A percentile compares a stretch with the other conserved stretches of the same genome.
phyloP scores from a whole-genome alignment of 208 protist genomes.

The Leishmania lainsoni region DNA sequence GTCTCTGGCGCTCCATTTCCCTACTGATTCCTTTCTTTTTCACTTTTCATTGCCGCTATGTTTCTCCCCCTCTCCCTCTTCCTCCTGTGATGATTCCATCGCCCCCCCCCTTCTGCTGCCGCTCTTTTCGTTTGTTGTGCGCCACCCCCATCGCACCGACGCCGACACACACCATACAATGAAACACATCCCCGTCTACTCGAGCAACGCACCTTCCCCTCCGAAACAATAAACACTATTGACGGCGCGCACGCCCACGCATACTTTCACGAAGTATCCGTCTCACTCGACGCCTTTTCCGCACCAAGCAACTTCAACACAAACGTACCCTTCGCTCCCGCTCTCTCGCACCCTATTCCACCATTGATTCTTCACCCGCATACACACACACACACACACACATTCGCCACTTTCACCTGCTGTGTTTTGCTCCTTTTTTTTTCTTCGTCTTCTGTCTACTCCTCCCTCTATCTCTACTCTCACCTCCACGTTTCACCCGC shows the following conservation, averaged over 20 bases:
- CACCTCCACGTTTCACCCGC: background rate
- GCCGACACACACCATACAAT: background rate
- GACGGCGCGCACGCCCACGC: background rate
- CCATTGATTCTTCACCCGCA: background rate
- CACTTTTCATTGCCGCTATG: background rate
- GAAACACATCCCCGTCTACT: background rate
- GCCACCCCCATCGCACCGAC: background rate
- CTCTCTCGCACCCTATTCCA: background rate
- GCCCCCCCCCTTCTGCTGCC: background rate
- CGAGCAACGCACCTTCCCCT: background rate
- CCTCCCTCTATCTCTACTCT: constrained; percentile 2
- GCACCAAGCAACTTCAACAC: constrained; percentile 3
- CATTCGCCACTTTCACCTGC: background rate
- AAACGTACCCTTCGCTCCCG: constrained; percentile 12
- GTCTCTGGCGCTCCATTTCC: background rate
- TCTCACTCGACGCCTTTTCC: background rate
- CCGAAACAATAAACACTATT: background rate
- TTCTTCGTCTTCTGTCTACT: background rate
- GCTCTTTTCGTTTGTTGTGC: background rate
- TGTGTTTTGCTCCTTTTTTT: background rate
- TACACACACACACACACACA: background rate
- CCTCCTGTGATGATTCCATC: background rate
- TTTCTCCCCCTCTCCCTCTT: background rate
- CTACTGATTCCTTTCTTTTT: background rate
- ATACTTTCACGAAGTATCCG: background rate